These are phyloP conservation scores for Aspergillus leporis DNA, from an alignment of 495 filamentous ascomycete genomes.

Conservation along the genomic window DNA sequence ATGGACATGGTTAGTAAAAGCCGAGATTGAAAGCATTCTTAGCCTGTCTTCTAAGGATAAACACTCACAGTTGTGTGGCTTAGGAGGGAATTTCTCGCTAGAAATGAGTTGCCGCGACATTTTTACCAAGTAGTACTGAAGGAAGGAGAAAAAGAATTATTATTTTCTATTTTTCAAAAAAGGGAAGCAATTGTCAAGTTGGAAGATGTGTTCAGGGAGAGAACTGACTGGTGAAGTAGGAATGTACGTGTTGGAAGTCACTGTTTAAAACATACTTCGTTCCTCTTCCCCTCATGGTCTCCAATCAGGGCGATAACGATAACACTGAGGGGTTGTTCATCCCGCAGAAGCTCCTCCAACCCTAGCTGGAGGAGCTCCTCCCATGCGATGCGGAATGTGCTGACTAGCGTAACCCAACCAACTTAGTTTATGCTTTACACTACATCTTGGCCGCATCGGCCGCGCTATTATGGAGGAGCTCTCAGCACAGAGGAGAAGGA, in stretches of 20 bases:
- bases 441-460: not conserved
- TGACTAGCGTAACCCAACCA: not conserved
- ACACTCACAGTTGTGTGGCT: conserved; percentile 42
- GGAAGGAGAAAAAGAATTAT: no score
- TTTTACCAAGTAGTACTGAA: no score
- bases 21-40: no score
- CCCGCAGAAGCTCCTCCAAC: not conserved
- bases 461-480: not conserved
- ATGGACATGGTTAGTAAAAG: not conserved
- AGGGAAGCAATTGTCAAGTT: not conserved
- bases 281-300: not conserved
- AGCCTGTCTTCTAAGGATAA: no score
- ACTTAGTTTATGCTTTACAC: not conserved
- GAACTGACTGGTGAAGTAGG: not conserved
- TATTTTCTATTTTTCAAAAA: no score
- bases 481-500: no score
- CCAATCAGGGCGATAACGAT: not conserved
- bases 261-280: not conserved
- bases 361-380: not conserved
- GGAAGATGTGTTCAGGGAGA: not conserved
- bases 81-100: conserved; percentile 42
- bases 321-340: not conserved
- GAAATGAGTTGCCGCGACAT: conserved; percentile 46
- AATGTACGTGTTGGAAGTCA: not conserved
- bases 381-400: not conserved